Evolutionary conservation across 176 grass and related monocot species (phyloP), one percentile per base, ranked within the genome.

Genomic region (Musa schizocarpa): DNA sequence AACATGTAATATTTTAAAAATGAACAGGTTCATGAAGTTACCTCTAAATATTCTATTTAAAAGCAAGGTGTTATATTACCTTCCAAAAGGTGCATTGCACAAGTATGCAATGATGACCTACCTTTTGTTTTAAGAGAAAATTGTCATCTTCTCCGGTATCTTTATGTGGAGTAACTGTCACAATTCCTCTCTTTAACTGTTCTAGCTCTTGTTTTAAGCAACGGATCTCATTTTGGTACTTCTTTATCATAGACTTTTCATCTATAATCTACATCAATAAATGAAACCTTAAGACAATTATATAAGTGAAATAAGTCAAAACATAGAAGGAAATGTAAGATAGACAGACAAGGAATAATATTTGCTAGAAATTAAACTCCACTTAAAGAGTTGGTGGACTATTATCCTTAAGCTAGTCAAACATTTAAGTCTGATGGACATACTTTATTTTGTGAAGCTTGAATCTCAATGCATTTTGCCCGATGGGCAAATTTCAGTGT

Each of bases 231-330:
- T 87, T 95, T 83, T 95, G 96, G 51, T 99, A 99, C 59, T 99
- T 99, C 81, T 99, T 99, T 87, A 99, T 99, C 77, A 99, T 87
- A 80, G 96, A 99, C 79, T 99, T 99, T 69, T 99, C 96, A 91
- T 95, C 96, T 51, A 99, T 86, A 84, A 99, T 99, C 91, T 99
- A 82, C 72, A 76, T 55, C 34, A 43, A 69, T 13, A 86, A 72
- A 63, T 62, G 80, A 51, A 70, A n/a, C 17, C 43, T 51, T 70
- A 50, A 88, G 19, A 74, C 11, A 81, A 53, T 61, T 81, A 85
- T 19, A 34, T 29, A 23, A 63, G 79, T 69, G 72, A 76, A 62
- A 54, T 54, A 10, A 75, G 76, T 74, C 49, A 82, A 54, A 84
- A 69, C 72, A 20, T 34, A 69, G n/a, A 43, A 43, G 34, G 3